These are phyloP conservation scores for Trametes polyzona DNA, from an alignment of 1,284 basidiomycete species.

Conservation along the genomic window DNA sequence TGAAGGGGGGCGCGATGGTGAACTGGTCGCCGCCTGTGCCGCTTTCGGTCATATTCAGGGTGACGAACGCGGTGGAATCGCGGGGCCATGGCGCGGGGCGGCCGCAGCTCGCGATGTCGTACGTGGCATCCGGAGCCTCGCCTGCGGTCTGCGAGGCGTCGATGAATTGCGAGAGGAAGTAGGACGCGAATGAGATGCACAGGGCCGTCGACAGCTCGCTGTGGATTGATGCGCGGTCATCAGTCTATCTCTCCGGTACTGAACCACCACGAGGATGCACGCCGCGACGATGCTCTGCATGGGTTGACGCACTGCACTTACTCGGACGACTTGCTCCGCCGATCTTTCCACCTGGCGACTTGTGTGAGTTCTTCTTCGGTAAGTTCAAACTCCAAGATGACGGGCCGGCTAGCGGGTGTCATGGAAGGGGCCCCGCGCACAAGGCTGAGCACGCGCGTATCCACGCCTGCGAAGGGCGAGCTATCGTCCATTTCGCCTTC, in stretches of 20 bases:
- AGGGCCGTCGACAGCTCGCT: conserved; percentile 18
- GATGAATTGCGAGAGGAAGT: conserved; percentile 2
- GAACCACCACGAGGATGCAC: background rate
- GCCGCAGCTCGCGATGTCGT: conserved; percentile 14
- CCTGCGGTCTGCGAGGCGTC: background rate
- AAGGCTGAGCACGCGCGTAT: conserved; percentile 11
- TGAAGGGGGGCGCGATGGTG: conserved; percentile 4
- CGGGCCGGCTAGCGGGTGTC: conserved; percentile 11
- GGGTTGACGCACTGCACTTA: background rate
- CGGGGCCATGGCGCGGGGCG: conserved; percentile 13
- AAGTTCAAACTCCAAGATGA: conserved; percentile 16
- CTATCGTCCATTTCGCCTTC: background rate
- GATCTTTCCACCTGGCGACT: conserved; percentile 14
- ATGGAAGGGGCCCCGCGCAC: conserved; percentile 9
- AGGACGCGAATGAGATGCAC: conserved; percentile 19
- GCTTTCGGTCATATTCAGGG: background rate
- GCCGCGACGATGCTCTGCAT: too few relatives aligned
- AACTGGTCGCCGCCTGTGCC: conserved; percentile 1
- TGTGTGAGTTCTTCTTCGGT: conserved; percentile 13
- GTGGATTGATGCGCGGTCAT: background rate
- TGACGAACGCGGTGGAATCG: conserved; percentile 6
- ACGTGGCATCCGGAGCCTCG: background rate
- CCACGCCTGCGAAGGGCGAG: conserved; percentile 9
- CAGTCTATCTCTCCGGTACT: background rate
- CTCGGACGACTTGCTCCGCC: background rate